A percentile compares a stretch with the other conserved stretches of the same genome.
Evolutionary conservation across 176 grass and related monocot species (phyloP).

Genomic region (Saccharum spontaneum): DNA sequence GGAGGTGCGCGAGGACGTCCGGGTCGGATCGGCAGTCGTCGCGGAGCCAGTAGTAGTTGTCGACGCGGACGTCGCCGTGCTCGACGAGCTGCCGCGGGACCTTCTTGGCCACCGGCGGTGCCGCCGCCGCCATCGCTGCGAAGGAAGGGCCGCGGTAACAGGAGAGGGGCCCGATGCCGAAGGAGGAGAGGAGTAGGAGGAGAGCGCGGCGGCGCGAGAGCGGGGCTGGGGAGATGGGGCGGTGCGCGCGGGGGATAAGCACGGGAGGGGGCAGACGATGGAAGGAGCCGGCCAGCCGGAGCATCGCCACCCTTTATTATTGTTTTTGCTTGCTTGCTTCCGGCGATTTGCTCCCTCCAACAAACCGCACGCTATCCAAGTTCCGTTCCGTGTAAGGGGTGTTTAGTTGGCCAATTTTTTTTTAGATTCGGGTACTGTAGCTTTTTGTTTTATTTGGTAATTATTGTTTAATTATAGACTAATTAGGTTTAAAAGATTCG

Average conservation of each 20-base stretch:
- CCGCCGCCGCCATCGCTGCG: background rate
- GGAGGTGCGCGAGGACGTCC: conserved; percentile 64
- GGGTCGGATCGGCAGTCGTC: conserved; percentile 74
- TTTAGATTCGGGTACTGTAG: too few relatives aligned
- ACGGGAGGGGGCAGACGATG: background rate
- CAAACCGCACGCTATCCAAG: background rate
- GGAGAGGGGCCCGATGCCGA: background rate
- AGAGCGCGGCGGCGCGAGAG: conserved; percentile 23
- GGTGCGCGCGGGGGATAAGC: background rate
- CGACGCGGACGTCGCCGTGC: conserved; percentile 74
- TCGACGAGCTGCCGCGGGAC: conserved; percentile 60
- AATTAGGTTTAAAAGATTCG: too few relatives aligned
- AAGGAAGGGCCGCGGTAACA: background rate
- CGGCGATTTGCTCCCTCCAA: too few relatives aligned
- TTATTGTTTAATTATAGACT: too few relatives aligned
- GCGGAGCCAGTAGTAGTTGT: conserved; percentile 96
- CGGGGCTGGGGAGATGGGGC: background rate
- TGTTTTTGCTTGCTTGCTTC: background rate
- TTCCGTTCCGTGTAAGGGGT: too few relatives aligned
- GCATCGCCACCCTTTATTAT: background rate
- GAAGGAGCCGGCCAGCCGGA: background rate
- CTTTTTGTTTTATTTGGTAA: too few relatives aligned
- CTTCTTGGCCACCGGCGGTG: conserved; percentile 65
- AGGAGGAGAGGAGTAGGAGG: background rate
- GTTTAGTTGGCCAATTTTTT: too few relatives aligned